These are phyloP conservation scores for Mucor sp. DNA, from an alignment of 371 early-diverging fungal species.

Conservation along the genomic window DNA sequence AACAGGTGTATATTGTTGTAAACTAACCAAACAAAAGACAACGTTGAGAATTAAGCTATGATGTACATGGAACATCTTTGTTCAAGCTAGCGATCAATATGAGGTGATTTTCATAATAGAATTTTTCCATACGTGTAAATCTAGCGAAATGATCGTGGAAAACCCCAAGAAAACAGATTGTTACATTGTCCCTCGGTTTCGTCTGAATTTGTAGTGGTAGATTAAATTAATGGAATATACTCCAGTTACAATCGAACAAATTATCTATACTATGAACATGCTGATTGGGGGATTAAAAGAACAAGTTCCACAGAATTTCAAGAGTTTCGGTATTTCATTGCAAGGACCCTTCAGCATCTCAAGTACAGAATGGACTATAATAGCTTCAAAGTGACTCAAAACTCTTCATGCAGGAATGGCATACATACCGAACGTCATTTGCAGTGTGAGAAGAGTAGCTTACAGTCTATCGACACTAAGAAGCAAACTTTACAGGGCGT, in stretches of 20 bases:
- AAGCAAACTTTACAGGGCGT: neutral
- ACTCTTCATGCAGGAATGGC: neutral
- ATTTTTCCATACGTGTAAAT: neutral
- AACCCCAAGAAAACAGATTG: neutral
- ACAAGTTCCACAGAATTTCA: neutral
- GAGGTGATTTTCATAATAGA: neutral
- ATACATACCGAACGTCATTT: neutral
- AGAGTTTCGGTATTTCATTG: neutral
- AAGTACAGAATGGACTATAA: neutral
- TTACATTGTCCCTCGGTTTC: slow-evolving; percentile 1
- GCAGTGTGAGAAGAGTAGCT: neutral
- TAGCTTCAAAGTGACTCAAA: neutral
- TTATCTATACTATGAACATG: neutral
- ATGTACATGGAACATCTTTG: neutral
- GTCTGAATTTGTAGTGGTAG: neutral
- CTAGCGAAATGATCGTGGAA: neutral
- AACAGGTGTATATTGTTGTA: neutral
- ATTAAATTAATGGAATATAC: neutral
- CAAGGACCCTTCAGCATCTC: neutral
- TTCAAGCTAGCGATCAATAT: neutral
- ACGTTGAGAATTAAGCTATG: neutral
- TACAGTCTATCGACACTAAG: neutral
- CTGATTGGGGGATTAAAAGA: neutral
- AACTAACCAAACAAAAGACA: neutral
- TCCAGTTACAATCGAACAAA: neutral